These are phyloP conservation scores for Fraxinus ornus DNA, from an alignment of 305 asterid species.

Conservation along the genomic window DNA sequence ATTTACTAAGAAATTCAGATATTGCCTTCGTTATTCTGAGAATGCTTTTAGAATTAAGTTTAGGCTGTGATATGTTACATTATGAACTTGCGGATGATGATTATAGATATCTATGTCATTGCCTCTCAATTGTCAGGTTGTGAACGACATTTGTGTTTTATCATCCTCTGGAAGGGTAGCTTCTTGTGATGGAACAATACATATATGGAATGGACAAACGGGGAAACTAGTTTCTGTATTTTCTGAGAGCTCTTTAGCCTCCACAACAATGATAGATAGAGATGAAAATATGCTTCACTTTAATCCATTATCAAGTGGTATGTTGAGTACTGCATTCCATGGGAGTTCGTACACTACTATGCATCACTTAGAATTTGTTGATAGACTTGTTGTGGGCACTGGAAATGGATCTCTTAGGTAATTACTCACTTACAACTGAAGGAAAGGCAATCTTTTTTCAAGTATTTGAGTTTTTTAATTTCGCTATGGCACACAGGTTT, in stretches of 20 bases:
- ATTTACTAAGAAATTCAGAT: background rate
- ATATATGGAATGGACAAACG: slow-evolving; percentile 89
- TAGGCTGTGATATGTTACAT: slow-evolving; percentile 10
- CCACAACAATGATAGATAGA: slow-evolving; percentile 47
- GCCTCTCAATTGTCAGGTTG: slow-evolving; percentile 53
- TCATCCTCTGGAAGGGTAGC: slow-evolving; percentile 87
- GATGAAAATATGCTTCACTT: slow-evolving; percentile 76
- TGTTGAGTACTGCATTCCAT: slow-evolving; percentile 74
- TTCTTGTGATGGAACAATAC: slow-evolving; percentile 97
- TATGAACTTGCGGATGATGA: slow-evolving; percentile 4
- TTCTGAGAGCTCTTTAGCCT: slow-evolving; percentile 65
- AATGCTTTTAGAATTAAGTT: background rate
- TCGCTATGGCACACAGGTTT: slow-evolving; percentile 55
- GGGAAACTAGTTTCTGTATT: slow-evolving; percentile 73
- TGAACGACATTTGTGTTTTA: slow-evolving; percentile 75
- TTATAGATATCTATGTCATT: slow-evolving; percentile 18
- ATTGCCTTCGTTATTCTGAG: background rate
- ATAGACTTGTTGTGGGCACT: slow-evolving; percentile 78
- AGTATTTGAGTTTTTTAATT: slow-evolving; percentile 21
- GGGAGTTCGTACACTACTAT: slow-evolving; percentile 85
- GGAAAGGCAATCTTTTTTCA: slow-evolving; percentile 5
- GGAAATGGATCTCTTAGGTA: slow-evolving; percentile 98
- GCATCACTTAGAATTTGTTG: slow-evolving; percentile 68
- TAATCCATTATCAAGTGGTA: slow-evolving; percentile 73
- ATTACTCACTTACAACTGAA: slow-evolving; percentile 23